Percentiles rank a stretch among this genome's conserved stretches.
Conservation (phyloP, 2,329 filamentous ascomycete species). For the Sporothrix dimorphospora region DNA sequence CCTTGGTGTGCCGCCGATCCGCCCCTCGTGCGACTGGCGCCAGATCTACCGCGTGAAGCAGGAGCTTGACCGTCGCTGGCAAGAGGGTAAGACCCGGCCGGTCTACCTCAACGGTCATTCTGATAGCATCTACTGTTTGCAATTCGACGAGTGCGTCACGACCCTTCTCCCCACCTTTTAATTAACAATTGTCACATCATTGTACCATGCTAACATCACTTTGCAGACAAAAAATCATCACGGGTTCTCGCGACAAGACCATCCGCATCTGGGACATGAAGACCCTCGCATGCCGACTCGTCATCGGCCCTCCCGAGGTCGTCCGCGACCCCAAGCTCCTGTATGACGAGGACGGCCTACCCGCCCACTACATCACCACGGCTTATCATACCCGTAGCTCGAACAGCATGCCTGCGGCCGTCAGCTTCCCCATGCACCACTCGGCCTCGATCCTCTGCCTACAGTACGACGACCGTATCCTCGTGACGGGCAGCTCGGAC, state of each 20-base stretch:
- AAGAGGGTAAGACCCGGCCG: conserved; percentile 72
- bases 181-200: background rate
- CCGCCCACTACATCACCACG: conserved; percentile 58
- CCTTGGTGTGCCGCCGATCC: conserved; percentile 58
- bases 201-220: background rate
- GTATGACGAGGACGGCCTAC: conserved; percentile 54
- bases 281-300: conserved; percentile 79
- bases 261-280: conserved; percentile 96
- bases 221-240: conserved; percentile 74
- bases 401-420: conserved; percentile 55
- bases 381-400: conserved; percentile 42
- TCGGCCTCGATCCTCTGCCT: conserved; percentile 92
- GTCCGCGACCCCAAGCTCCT: conserved; percentile 57
- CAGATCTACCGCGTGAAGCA: conserved; percentile 78
- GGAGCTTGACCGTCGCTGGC: conserved; percentile 79
- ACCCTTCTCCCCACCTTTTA: background rate
- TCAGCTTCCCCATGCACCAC: conserved; percentile 69
- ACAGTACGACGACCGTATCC: conserved; percentile 89
- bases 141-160: conserved; percentile 84
- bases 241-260: conserved; percentile 91
- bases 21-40: conserved; percentile 78
- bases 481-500: conserved; percentile 95
- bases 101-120: conserved; percentile 91
- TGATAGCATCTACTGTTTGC: conserved; percentile 96
- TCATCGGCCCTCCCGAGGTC: conserved; percentile 79